Conservation (phyloP, 495 filamentous ascomycete species). For the Cercophora sp. region DNA sequence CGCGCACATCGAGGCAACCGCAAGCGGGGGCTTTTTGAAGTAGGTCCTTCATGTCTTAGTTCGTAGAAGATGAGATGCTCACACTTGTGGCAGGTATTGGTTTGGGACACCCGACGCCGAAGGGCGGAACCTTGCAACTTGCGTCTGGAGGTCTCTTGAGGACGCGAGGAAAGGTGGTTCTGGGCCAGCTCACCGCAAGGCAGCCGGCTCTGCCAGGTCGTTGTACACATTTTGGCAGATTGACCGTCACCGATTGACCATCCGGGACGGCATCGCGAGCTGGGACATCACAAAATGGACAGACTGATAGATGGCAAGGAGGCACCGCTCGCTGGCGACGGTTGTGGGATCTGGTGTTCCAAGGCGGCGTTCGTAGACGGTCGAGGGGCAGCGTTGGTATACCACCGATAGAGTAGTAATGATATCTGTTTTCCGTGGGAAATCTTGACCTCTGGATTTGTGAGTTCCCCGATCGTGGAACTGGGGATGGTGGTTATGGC, state of each 20-base stretch:
- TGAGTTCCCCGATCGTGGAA: too few species aligned
- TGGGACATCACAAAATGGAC: slow-evolving; percentile 62
- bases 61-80: not conserved
- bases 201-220: slow-evolving; percentile 44
- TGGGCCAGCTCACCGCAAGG: slow-evolving; percentile 55
- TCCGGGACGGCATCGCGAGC: slow-evolving; percentile 50
- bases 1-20: slow-evolving; percentile 72
- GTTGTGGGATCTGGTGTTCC: too few species aligned
- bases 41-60: slow-evolving; percentile 26
- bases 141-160: slow-evolving; percentile 66
- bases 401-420: too few species aligned
- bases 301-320: slow-evolving; percentile 11
- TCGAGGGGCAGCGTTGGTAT: too few species aligned
- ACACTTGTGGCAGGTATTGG: slow-evolving; percentile 59
- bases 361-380: too few species aligned
- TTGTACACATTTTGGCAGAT: slow-evolving; percentile 60
- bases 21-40: slow-evolving; percentile 80
- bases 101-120: slow-evolving; percentile 64
- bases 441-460: too few species aligned
- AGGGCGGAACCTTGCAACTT: slow-evolving; percentile 69
- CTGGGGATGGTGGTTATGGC: too few species aligned
- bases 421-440: too few species aligned
- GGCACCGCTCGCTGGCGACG: too few species aligned
- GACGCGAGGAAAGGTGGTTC: slow-evolving; percentile 66
- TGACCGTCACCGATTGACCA: slow-evolving; percentile 57